A percentile compares a stretch with the other conserved stretches of the same genome.
These are phyloP conservation scores for Aspergillus tubingensis DNA, from an alignment of 2,329 filamentous ascomycete genomes.

Conservation along the genomic window DNA sequence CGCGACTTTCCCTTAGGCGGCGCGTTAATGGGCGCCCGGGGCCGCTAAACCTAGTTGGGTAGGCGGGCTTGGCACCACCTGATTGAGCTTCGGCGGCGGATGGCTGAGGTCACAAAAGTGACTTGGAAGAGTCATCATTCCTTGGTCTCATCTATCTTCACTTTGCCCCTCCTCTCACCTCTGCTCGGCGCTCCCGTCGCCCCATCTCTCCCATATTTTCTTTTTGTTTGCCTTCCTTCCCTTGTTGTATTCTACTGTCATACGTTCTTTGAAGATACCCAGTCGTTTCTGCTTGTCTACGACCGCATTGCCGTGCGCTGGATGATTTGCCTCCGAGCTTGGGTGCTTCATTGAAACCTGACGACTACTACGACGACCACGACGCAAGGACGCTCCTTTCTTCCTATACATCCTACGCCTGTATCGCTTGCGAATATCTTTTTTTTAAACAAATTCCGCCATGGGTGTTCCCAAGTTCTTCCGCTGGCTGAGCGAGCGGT, in stretches of 20 bases:
- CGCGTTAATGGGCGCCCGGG: conserved; percentile 39
- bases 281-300: conserved; percentile 21
- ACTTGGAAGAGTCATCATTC: conserved; percentile 13
- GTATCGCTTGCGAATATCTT: neutral
- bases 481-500: conserved; percentile 98
- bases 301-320: conserved; percentile 16
- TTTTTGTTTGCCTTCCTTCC: conserved; percentile 15
- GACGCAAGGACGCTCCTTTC: conserved; percentile 13
- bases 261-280: conserved; percentile 23
- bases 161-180: neutral
- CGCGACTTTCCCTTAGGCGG: conserved; percentile 27
- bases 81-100: conserved; percentile 1
- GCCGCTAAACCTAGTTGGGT: conserved; percentile 27
- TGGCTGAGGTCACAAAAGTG: conserved; percentile 1
- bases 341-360: conserved; percentile 23
- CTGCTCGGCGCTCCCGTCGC: conserved; percentile 10
- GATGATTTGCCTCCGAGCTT: conserved; percentile 22
- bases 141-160: neutral
- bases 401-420: neutral
- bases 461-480: conserved; percentile 87
- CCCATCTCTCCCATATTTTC: conserved; percentile 1
- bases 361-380: conserved; percentile 29
- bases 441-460: conserved; percentile 30
- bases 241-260: conserved; percentile 20
- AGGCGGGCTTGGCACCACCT: conserved; percentile 25